These are phyloP conservation scores for Passiflora organensis DNA, from an alignment of 345 rosid genomes.

Conservation along the genomic window DNA sequence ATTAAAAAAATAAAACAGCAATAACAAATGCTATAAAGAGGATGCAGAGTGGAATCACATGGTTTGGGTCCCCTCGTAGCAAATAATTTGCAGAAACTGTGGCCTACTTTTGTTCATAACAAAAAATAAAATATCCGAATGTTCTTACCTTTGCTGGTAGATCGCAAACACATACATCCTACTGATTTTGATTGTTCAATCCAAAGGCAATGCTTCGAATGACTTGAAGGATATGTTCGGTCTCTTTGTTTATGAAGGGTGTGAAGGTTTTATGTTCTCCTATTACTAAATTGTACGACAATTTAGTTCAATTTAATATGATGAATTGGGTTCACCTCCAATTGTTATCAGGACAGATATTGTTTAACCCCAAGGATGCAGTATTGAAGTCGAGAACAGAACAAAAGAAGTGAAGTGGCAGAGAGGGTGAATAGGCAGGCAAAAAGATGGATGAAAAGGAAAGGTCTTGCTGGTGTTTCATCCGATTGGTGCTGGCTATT, in stretches of 20 bases:
- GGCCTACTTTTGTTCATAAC: conserved; percentile 7
- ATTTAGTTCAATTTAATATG: too few relatives aligned
- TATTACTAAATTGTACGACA: too few relatives aligned
- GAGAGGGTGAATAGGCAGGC: conserved; percentile 5
- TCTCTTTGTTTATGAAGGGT: too few relatives aligned
- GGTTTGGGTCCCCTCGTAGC: conserved; percentile 26
- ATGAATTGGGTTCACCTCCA: too few relatives aligned
- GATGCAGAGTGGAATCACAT: conserved; percentile 14
- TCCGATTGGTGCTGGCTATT: conserved; percentile 12
- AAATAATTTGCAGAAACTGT: conserved; percentile 3
- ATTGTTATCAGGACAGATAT: too few relatives aligned
- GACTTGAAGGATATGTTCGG: too few relatives aligned
- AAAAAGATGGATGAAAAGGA: conserved; percentile 1
- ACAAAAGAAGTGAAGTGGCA: not conserved
- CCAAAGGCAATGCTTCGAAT: too few relatives aligned
- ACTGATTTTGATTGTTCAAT: not conserved
- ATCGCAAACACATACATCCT: conserved; percentile 7
- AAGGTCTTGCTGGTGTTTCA: conserved; percentile 9
- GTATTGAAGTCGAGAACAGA: not conserved
- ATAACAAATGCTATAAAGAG: conserved; percentile 5
- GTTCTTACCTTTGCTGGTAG: conserved; percentile 9
- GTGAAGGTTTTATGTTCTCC: too few relatives aligned
- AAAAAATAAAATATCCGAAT: conserved; percentile 13
- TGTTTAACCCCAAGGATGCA: not conserved
- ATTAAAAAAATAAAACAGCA: conserved; percentile 1